Evolutionary conservation across 2,329 filamentous ascomycete species (phyloP), one percentile per base, ranked within the genome.

Genomic region (Penicillium decumbens): DNA sequence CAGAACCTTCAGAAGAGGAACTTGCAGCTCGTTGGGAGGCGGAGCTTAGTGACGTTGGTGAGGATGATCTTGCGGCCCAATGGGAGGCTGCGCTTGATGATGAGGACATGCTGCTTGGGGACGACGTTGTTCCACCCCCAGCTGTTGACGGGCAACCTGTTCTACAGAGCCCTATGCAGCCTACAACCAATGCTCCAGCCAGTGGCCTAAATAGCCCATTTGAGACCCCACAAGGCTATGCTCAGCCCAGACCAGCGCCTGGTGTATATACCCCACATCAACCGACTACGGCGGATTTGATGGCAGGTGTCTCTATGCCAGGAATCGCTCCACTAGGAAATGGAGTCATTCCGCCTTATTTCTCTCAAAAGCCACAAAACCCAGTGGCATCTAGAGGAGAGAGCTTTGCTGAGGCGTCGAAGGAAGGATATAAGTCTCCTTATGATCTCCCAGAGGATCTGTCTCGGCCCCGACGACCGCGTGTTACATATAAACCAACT

Each of bases 361-460:
- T 64, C 52, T 49, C 66, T 13, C 55, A 59, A 9, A 60, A 60
- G 32, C 51, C 63, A 1, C 56, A 61, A 23, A 62, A 60, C 13
- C 58, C 62, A 5, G 66, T 73, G 15, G 64, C 72, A 41, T 57
- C 56, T 50, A 83, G 83, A 70, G 77, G 82, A 1, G 83, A 95
- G 66, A 97, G 92, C 70, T 98, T 95, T 69, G 89, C 81, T 5
- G 87, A 92, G 68, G 95, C 95, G 69, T 76, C 89, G 3, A 97
- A 95, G 71, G 88, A 88, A 48, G 91, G 92, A 6, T 98, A 98
- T 67, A 80, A 86, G 42, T 97, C 92, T 18, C 93, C 93, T 0
- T 98, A 96, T 62, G 95, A 98, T 72, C 77, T 98, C 18, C 93
- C 93, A 3, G 88, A 93, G 71, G 92, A 96, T 47, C 80, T 98